phyloP scores from a whole-genome alignment of 257 asterid species.

The Nicotiana undulata region DNA sequence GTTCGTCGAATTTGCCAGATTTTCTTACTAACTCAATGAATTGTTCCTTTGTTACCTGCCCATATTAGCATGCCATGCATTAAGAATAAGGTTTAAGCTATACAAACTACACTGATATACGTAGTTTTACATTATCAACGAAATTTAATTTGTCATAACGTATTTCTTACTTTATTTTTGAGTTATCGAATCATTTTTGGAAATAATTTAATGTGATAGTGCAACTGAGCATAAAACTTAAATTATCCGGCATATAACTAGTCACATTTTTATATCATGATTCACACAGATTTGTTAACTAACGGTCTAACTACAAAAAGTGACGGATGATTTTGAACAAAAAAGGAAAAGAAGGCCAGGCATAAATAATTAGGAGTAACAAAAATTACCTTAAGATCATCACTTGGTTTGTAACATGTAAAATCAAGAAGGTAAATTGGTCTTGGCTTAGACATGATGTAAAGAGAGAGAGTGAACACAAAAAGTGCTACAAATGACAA shows the following conservation, averaged over 20 bases:
- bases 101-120: not conserved
- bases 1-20: constrained; percentile 66
- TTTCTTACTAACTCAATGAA: constrained; percentile 66
- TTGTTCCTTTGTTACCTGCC: constrained; percentile 67
- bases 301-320: not conserved
- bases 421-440: constrained; percentile 72
- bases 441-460: constrained; percentile 62
- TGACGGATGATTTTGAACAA: not conserved
- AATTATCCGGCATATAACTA: not conserved
- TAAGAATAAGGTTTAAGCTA: not conserved
- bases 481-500: constrained; percentile 43
- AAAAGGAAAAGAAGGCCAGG: not conserved
- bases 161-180: not conserved
- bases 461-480: constrained; percentile 54
- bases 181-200: not conserved
- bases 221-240: not conserved
- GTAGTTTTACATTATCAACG: not conserved
- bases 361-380: not conserved
- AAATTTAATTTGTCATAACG: not conserved
- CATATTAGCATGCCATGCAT: not conserved
- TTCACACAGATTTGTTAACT: not conserved
- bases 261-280: not conserved
- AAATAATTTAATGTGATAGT: no score
- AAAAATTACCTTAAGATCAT: constrained; percentile 60
- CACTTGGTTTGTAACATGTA: constrained; percentile 77